Evolutionary conservation across 495 filamentous ascomycete genomes (phyloP), one percentile per base, ranked within the genome.

Genomic region (Hypoxylon cercidicola): DNA sequence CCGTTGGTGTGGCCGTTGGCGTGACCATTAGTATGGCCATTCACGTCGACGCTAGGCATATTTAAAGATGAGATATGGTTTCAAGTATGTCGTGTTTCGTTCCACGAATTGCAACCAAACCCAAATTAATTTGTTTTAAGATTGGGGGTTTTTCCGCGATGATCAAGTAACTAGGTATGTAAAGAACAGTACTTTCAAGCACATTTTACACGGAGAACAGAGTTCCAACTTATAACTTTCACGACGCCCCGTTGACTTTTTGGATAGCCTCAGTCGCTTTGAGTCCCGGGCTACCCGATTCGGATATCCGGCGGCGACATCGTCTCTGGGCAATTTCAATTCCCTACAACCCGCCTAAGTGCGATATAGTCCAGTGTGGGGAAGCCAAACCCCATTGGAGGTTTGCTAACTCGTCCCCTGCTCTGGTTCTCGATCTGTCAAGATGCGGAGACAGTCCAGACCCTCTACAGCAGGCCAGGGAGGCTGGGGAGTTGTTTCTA

Each of bases 251-350:
- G 5, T 35, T 18, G 30, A 51, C 34, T n/a, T 52, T 52, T 25
- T 60, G 20, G 52, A 61, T 48, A 34, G 34, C 53, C 49, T 62
- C 53, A 56, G 46, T 56, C 48, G 21, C 0, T 28, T 28, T 21
- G 49, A 19, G 12, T 11, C 10, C 34, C 64, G 64, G 64, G 32
- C 55, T 62, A 15, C 64, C 64, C 25, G 55, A 55, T 68, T 50
- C 16, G 54, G 64, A 32, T 46, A 53, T 59, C 64, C 64, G 64
- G 64, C 64, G 64, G 64, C 64, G 54, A 62, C 58, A 66, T 56
- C 52, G 23, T 47, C 55, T 32, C 56, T 37, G 34, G 48, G 21
- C 34, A 52, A 28, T 37, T 7, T 44, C n/a, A n/a, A n/a, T n/a
- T n/a, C n/a, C n/a, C 37, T 55, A 35, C 55, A 47, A 66, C 40